Evolutionary conservation across 345 rosid genomes (phyloP).

Genomic region (Firmiana major): DNA sequence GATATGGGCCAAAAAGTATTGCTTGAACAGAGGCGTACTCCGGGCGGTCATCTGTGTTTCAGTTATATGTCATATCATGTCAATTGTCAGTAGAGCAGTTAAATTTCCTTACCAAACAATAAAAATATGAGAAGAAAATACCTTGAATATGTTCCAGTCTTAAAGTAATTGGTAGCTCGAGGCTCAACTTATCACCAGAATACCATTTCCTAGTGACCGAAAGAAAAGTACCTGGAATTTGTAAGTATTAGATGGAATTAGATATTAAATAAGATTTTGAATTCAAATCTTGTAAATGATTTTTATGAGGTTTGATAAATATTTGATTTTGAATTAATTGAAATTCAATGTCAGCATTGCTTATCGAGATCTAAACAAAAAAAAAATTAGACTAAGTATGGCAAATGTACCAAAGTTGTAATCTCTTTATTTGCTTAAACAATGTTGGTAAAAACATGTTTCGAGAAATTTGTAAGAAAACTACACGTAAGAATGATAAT

Average conservation of each 20-base stretch:
- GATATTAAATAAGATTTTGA: too few species aligned
- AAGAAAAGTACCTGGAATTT: slow-evolving; percentile 47
- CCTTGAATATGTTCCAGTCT: slow-evolving; percentile 74
- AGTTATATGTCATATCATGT: not conserved
- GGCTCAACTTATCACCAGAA: slow-evolving; percentile 44
- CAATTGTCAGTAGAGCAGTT: not conserved
- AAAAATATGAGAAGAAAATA: slow-evolving; percentile 12
- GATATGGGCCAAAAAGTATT: slow-evolving; percentile 80
- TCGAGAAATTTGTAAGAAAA: not conserved
- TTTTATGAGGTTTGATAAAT: too few species aligned
- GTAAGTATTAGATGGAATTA: not conserved
- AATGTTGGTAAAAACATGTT: too few species aligned
- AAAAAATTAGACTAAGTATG: too few species aligned
- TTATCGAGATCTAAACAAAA: too few species aligned
- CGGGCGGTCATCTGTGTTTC: slow-evolving; percentile 56
- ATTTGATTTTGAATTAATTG: too few species aligned
- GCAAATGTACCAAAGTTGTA: not conserved
- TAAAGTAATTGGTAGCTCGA: slow-evolving; percentile 53
- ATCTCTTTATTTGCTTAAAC: not conserved
- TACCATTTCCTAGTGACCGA: slow-evolving; percentile 48
- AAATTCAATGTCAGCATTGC: too few species aligned
- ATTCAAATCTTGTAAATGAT: too few species aligned
- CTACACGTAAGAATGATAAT: not conserved
- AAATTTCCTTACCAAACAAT: not conserved
- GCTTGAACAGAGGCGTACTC: slow-evolving; percentile 69